A percentile compares a stretch with the other conserved stretches of the same genome.
Conservation (phyloP, 2,329 filamentous ascomycete genomes). For the Aspergillus thermomutatus region DNA sequence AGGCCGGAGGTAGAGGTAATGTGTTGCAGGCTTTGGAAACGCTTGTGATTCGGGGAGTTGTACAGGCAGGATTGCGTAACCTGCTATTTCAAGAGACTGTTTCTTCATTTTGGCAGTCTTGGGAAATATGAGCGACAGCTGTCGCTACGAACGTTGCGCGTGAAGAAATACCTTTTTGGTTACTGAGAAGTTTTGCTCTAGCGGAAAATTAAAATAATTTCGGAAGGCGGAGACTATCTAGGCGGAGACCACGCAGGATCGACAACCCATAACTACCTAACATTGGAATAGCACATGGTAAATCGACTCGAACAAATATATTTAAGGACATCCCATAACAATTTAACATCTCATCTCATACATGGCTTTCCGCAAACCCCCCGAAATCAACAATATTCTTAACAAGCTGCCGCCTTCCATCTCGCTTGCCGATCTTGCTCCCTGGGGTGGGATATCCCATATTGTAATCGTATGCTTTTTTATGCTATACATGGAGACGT, state of each 20-base stretch:
- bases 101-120: conserved; percentile 32
- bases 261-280: neutral
- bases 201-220: conserved; percentile 15
- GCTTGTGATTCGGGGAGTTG: conserved; percentile 62
- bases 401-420: neutral
- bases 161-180: neutral
- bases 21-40: conserved; percentile 61
- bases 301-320: neutral
- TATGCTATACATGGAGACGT: neutral
- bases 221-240: conserved; percentile 16
- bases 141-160: neutral
- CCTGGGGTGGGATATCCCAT: too few relatives aligned
- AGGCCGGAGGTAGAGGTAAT: conserved; percentile 82
- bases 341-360: neutral
- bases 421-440: neutral
- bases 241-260: neutral
- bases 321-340: neutral
- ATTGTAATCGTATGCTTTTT: neutral
- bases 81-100: conserved; percentile 46
- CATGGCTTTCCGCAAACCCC: neutral
- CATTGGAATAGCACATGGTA: neutral
- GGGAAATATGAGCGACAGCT: neutral
- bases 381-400: neutral
- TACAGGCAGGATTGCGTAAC: conserved; percentile 68
- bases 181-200: conserved; percentile 2